These are phyloP conservation scores for Dothistroma septosporum DNA, from an alignment of 2,329 filamentous ascomycete species.

Conservation along the genomic window DNA sequence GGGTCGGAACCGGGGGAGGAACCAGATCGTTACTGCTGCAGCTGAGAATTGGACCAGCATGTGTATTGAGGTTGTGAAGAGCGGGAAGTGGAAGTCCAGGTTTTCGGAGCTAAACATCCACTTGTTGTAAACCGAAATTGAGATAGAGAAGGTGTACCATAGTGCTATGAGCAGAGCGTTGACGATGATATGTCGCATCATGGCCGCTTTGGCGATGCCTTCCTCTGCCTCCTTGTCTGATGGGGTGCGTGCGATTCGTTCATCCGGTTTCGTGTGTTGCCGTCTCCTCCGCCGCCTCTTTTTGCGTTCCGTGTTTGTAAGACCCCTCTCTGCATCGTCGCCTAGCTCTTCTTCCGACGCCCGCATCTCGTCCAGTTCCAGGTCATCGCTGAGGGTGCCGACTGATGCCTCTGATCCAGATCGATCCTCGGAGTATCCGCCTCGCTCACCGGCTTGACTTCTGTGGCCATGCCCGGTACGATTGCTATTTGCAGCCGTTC, in stretches of 20 bases:
- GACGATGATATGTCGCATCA: constrained; percentile 64
- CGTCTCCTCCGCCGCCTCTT: constrained; percentile 60
- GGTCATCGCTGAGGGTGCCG: constrained; percentile 11
- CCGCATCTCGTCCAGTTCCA: constrained; percentile 20
- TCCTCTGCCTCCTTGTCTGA: constrained; percentile 65
- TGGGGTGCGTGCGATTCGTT: constrained; percentile 59
- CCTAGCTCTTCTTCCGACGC: constrained; percentile 15
- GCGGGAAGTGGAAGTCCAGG: constrained; percentile 86
- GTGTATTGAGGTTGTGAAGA: constrained; percentile 92
- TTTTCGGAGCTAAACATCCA: constrained; percentile 94
- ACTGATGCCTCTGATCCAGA: constrained; percentile 8
- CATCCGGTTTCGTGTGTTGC: constrained; percentile 64
- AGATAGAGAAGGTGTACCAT: constrained; percentile 89
- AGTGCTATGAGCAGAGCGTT: constrained; percentile 78
- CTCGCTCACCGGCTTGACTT: neutral
- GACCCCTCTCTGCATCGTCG: constrained; percentile 80
- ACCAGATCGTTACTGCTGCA: constrained; percentile 70
- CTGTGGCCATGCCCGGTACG: neutral
- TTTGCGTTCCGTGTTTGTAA: constrained; percentile 66
- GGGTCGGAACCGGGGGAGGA: constrained; percentile 81
- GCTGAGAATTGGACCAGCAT: constrained; percentile 92
- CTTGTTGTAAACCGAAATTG: constrained; percentile 98
- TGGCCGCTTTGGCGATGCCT: constrained; percentile 64
- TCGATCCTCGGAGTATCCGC: constrained; percentile 1
- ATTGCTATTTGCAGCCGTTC: neutral